Evolutionary conservation across 805 yeast genomes (phyloP), one percentile per base, ranked within the genome.

Genomic region (Ogataea dorogensis): DNA sequence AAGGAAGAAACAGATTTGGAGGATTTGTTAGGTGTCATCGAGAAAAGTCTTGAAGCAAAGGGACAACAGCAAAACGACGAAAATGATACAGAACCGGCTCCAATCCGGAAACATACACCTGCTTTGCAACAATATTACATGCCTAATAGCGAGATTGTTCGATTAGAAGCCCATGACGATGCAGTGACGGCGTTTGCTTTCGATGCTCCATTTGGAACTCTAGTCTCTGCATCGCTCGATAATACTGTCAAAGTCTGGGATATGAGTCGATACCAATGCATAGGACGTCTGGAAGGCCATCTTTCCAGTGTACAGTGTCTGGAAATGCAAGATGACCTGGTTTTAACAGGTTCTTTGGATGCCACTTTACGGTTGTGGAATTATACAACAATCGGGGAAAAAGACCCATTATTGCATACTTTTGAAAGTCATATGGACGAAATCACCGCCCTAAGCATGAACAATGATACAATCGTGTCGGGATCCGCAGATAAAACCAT

Each of bases 191-290:
- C 77, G 21, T 54, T 83, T 40, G 88, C 79, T 45, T 82, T 83
- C 54, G 87, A 82, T 52, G 65, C 72, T 16, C 91, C 91, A 10
- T 83, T 79, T 58, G 89, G 88, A 2, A 77, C 78, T 1, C 49
- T 86, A 58, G 89, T 87, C 2, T 74, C 89, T 11, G 86, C 95
- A 0, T 76, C 87, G 9, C 62, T 77, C 48, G 95, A 87, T 55
- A 85, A 81, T 54, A 75, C 83, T 0, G 81, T 87, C 3, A 71
- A 81, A 45, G 83, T 88, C 4, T 88, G 96, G 96, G 95, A 88
- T 63, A 59, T 83, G 49, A 73, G 81, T 24, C 67, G 73, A 18
- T 71, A 76, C 8, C 66, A 65, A 40, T 70, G 73, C 31, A 51
- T 63, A 17, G 79, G 79, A 2, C 51, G 65, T 20, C 62, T 82